A percentile compares a stretch with the other conserved stretches of the same genome.
Conservation (phyloP, 2,329 filamentous ascomycete species). For the Dactylonectria estremocensis region DNA sequence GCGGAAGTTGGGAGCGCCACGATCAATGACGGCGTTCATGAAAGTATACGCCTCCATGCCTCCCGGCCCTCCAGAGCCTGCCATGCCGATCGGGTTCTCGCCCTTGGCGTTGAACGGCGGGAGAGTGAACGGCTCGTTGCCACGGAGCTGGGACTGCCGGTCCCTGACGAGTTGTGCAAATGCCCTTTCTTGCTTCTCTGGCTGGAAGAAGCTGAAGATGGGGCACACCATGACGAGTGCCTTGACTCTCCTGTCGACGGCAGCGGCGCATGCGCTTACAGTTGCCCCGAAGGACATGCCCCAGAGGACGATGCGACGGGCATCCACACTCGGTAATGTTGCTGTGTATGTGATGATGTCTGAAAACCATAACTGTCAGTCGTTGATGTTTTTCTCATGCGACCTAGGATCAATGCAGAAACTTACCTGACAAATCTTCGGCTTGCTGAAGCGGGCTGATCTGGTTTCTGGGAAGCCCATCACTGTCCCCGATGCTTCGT, state of each 20-base stretch:
- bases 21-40: constrained; percentile 34
- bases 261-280: background rate
- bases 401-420: background rate
- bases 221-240: constrained; percentile 30
- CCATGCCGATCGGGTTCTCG: constrained; percentile 55
- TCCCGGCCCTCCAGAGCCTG: constrained; percentile 25
- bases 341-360: background rate
- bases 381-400: background rate
- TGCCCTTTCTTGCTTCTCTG: constrained; percentile 42
- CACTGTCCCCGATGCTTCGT: constrained; percentile 54
- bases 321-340: background rate
- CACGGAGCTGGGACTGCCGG: constrained; percentile 55
- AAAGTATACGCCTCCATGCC: constrained; percentile 41
- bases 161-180: constrained; percentile 43
- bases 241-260: background rate
- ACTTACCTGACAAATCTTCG: constrained; percentile 43
- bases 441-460: constrained; percentile 52
- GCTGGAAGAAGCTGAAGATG: constrained; percentile 42
- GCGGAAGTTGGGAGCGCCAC: constrained; percentile 41
- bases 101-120: constrained; percentile 55
- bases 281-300: constrained; percentile 1
- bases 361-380: background rate
- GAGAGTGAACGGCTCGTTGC: constrained; percentile 56
- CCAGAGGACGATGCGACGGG: constrained; percentile 2
- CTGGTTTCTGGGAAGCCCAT: constrained; percentile 56